Percentiles rank a stretch among this genome's conserved stretches.
Conservation (phyloP, 1,284 basidiomycete genomes). For the Microbotryomycetes sp. region DNA sequence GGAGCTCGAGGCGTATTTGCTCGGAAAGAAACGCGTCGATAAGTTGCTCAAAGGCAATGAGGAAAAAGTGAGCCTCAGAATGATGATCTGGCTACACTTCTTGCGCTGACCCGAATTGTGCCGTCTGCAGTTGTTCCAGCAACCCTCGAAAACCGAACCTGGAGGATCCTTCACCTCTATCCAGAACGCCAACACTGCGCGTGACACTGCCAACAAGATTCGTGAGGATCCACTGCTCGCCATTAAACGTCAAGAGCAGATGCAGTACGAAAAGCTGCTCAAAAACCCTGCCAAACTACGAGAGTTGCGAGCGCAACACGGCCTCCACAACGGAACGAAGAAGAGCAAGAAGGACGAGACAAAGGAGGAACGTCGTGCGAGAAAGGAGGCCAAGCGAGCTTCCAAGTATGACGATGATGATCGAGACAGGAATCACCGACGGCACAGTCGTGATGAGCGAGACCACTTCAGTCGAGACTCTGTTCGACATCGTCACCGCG, state of each 20-base stretch:
- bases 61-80: conserved; percentile 51
- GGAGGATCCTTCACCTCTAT: conserved; percentile 64
- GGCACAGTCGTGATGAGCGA: conserved; percentile 48
- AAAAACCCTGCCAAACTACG: conserved; percentile 83
- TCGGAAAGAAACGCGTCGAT: conserved; percentile 98
- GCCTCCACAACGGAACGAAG: conserved; percentile 51
- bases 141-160: background rate
- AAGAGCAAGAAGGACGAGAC: conserved; percentile 65
- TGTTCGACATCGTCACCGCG: conserved; percentile 19
- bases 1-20: conserved; percentile 90
- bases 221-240: conserved; percentile 91
- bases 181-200: conserved; percentile 83
- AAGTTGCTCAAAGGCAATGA: conserved; percentile 79
- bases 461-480: background rate
- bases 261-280: conserved; percentile 80
- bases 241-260: conserved; percentile 96
- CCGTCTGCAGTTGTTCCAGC: conserved; percentile 18
- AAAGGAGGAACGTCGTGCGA: conserved; percentile 46
- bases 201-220: conserved; percentile 87
- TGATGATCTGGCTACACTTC: too few relatives aligned
- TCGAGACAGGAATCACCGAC: conserved; percentile 45
- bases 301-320: conserved; percentile 68
- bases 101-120: background rate
- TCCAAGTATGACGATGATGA: conserved; percentile 56
- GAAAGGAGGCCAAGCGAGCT: conserved; percentile 51